Conservation (phyloP, 2,329 filamentous ascomycete species). For the Zymoseptoria pseudotritici region DNA sequence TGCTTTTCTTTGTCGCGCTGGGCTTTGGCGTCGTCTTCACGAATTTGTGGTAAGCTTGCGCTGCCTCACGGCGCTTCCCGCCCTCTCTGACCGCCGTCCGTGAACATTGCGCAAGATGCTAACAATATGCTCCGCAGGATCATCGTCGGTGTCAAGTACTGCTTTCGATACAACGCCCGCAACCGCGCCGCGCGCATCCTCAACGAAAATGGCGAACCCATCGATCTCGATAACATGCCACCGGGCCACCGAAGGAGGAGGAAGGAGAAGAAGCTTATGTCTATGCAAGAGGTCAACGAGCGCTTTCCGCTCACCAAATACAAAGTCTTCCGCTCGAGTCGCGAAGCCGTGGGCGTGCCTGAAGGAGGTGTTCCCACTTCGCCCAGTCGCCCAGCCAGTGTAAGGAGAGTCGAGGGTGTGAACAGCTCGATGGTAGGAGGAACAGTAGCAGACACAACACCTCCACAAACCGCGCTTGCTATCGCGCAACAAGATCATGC, state of each 20-base stretch:
- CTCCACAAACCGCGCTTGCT: constrained; percentile 32
- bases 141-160: constrained; percentile 98
- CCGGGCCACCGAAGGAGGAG: constrained; percentile 69
- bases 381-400: constrained; percentile 65
- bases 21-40: constrained; percentile 98
- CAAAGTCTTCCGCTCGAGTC: constrained; percentile 82
- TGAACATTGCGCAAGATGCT: constrained; percentile 6
- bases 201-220: constrained; percentile 73
- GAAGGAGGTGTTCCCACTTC: constrained; percentile 76
- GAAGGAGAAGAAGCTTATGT: constrained; percentile 97
- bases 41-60: constrained; percentile 75
- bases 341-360: constrained; percentile 75
- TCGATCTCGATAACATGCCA: constrained; percentile 79
- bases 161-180: constrained; percentile 94
- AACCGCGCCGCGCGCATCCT: constrained; percentile 70
- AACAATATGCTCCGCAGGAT: constrained; percentile 57
- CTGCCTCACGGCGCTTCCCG: constrained; percentile 1
- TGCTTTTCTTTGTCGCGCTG: constrained; percentile 89
- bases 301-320: constrained; percentile 95
- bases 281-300: constrained; percentile 97
- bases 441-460: constrained; percentile 22
- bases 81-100: background rate
- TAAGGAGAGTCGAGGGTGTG: constrained; percentile 50
- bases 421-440: constrained; percentile 37
- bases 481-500: constrained; percentile 42